Conservation (phyloP, 371 early-diverging fungal genomes). For the Circinella umbellata region DNA sequence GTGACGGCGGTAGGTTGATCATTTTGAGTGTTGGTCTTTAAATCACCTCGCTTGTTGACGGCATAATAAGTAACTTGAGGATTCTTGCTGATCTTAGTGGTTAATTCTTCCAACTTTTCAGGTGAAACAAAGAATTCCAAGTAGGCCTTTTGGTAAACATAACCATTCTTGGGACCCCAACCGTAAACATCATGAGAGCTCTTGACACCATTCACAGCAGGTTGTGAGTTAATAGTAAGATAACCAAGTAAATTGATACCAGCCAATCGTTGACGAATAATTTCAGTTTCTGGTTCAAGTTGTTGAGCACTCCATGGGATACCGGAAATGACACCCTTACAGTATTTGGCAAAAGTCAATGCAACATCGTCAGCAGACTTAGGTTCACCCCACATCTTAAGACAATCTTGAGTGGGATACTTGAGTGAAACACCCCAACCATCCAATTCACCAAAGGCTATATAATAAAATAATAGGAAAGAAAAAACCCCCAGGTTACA, state of each 20-base stretch:
- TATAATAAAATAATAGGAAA: background rate
- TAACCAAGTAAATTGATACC: slow-evolving; percentile 82
- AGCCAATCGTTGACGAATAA: slow-evolving; percentile 74
- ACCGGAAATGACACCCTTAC: slow-evolving; percentile 72
- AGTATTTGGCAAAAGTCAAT: slow-evolving; percentile 82
- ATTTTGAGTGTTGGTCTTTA: slow-evolving; percentile 81
- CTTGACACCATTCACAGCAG: slow-evolving; percentile 90
- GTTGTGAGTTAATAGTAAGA: slow-evolving; percentile 96
- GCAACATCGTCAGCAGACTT: slow-evolving; percentile 68
- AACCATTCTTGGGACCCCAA: slow-evolving; percentile 98
- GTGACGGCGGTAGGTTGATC: slow-evolving; percentile 96
- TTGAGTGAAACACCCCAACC: slow-evolving; percentile 88
- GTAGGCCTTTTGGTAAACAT: slow-evolving; percentile 97
- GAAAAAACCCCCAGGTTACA: too few species aligned
- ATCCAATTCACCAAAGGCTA: slow-evolving; percentile 90
- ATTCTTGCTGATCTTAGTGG: slow-evolving; percentile 65
- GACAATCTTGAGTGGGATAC: slow-evolving; percentile 62
- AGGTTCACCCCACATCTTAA: slow-evolving; percentile 85
- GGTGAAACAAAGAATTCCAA: slow-evolving; percentile 94
- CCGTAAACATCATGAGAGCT: slow-evolving; percentile 84
- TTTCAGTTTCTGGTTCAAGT: slow-evolving; percentile 80
- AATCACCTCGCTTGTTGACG: slow-evolving; percentile 86
- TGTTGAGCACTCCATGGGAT: slow-evolving; percentile 95
- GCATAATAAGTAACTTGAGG: slow-evolving; percentile 90
- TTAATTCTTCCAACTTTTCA: slow-evolving; percentile 68